Conservation (phyloP, 495 filamentous ascomycete species). For the Lasiosphaeria miniovina region DNA sequence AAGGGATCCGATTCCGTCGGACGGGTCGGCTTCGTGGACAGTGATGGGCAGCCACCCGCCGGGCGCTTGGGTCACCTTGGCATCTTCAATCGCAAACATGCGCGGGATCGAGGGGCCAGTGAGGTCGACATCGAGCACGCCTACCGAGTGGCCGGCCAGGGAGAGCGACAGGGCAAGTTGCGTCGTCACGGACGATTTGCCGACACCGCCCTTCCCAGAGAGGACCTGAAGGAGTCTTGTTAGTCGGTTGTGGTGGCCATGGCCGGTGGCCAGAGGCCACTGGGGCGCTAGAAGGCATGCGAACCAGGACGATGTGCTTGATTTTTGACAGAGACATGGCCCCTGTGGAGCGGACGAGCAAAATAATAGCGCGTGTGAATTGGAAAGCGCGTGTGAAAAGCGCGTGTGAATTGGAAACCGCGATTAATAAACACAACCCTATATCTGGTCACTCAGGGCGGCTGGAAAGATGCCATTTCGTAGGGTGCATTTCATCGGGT, state of each 20-base stretch:
- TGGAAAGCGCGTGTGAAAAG: neutral
- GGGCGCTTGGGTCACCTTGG: conserved; percentile 85
- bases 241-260: conserved; percentile 6
- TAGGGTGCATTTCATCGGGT: neutral
- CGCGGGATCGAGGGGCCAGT: conserved; percentile 95
- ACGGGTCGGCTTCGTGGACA: conserved; percentile 59
- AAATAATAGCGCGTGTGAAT: neutral
- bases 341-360: conserved; percentile 2
- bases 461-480: conserved; percentile 15
- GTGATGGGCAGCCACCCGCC: conserved; percentile 86
- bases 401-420: neutral
- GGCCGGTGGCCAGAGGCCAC: conserved; percentile 9
- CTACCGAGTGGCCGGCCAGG: conserved; percentile 78
- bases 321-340: conserved; percentile 57
- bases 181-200: conserved; percentile 94
- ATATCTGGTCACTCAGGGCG: conserved; percentile 9
- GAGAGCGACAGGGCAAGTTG: conserved; percentile 91
- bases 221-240: conserved; percentile 57
- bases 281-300: conserved; percentile 15
- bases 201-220: conserved; percentile 96
- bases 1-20: conserved; percentile 59
- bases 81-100: conserved; percentile 82
- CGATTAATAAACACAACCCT: neutral
- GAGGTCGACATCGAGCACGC: conserved; percentile 93
- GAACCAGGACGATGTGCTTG: conserved; percentile 59